phyloP scores from a whole-genome alignment of 2,329 filamentous ascomycete species.

The Cladobotryum protrusum region DNA sequence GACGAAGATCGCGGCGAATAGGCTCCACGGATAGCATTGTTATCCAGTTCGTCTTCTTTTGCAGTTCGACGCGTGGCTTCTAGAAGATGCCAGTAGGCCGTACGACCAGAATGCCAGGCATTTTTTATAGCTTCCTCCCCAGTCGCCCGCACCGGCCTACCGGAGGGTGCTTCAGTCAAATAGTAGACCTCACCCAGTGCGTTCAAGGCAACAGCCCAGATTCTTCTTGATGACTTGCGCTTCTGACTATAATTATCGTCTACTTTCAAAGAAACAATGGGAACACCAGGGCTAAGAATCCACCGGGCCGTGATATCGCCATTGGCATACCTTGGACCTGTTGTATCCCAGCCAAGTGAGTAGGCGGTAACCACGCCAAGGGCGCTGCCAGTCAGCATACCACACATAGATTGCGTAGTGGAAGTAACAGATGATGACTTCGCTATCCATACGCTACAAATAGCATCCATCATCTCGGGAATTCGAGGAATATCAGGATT shows the following conservation, averaged over 20 bases:
- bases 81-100: conserved; percentile 72
- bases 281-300: conserved; percentile 87
- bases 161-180: conserved; percentile 62
- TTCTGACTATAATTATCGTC: conserved; percentile 75
- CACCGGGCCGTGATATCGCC: conserved; percentile 83
- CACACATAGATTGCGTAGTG: conserved; percentile 69
- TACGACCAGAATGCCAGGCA: conserved; percentile 76
- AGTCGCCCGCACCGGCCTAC: conserved; percentile 42
- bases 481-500: conserved; percentile 72
- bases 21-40: conserved; percentile 60
- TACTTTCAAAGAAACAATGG: conserved; percentile 75
- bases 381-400: conserved; percentile 78
- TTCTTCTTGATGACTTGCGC: conserved; percentile 61
- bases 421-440: conserved; percentile 69
- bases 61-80: conserved; percentile 70
- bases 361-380: conserved; percentile 78
- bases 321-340: conserved; percentile 57
- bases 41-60: conserved; percentile 65
- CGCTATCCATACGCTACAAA: conserved; percentile 82
- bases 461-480: conserved; percentile 60
- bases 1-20: conserved; percentile 78
- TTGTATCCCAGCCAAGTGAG: conserved; percentile 56
- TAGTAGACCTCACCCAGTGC: conserved; percentile 90
- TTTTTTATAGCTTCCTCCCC: conserved; percentile 54
- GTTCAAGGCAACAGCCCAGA: conserved; percentile 93